Base-by-base conservation (phyloP, 2,329 filamentous ascomycete genomes). In the Phialemonium atrogriseum region DNA sequence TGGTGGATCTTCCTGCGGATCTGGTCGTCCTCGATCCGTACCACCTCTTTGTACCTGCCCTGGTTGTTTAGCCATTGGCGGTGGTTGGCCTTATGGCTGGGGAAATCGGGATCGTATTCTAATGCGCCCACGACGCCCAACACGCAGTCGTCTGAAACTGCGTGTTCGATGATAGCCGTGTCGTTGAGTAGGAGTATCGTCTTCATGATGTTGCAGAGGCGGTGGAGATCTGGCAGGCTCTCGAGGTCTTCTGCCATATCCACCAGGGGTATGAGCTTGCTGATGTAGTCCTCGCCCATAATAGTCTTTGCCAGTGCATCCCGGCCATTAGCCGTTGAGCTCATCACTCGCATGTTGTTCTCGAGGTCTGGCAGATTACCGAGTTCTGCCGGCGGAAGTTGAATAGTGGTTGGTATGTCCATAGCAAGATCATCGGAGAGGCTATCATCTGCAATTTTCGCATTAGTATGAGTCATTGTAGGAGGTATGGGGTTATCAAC, bases 71-170 rank as follows among this genome's bases (percentile, higher is more conserved):
- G 70, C 68, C 93, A 98, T 51, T 91, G 85, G 36, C 91, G 78
- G 54, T 98, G 91, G 51, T 96, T 96, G 15, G 91, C 89, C 56
- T 95, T 96, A 67, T 96, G 91, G 37, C 82, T 87, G 6, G 91
- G 91, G 48, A 96, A 98, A 58, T 98, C 91, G 1, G 91, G 89
- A 49, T 98, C 91, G 61, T 96, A 98, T 65, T 98, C 91, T 41
- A 98, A 66, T 15, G 91, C 91, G 38, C 91, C 91, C 22, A 98
- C 88, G 16, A 96, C 89, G 12, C 89, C 91, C 43, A 94, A 63
- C 26, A 96, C 79, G 43, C 88, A 81, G 36, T 87, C 77, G 58
- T 96, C 89, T 10, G 84, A 85, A 16, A 98, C 88, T 10, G 89
- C 83, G 45, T 86, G 80, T 58, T 98, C 91, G 49, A 98, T 94